Percentiles rank a stretch among this genome's conserved stretches.
phyloP scores from a whole-genome alignment of 2,329 filamentous ascomycete species.

The Rosellinia necatrix region DNA sequence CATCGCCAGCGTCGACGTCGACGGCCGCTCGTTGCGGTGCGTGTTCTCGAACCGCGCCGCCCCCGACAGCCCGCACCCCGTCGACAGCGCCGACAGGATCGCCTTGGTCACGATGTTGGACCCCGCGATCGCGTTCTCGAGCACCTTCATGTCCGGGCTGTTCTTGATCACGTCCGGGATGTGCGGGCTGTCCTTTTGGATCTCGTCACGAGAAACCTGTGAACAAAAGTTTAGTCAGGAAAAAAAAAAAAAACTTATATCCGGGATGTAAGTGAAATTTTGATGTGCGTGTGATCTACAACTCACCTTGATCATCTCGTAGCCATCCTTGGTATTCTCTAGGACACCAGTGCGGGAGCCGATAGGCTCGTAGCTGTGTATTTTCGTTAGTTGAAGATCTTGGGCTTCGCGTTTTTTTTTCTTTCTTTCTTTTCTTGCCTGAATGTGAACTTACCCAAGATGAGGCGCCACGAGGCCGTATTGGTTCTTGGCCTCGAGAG shows the following conservation, averaged over 20 bases:
- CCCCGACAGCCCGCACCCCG: conserved; percentile 50
- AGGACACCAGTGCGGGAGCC: conserved; percentile 54
- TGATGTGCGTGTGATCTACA: no score
- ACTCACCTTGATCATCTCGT: conserved; percentile 56
- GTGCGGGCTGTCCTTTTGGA: conserved; percentile 51
- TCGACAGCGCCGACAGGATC: conserved; percentile 56
- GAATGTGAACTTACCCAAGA: conserved; percentile 48
- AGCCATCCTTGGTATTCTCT: conserved; percentile 54
- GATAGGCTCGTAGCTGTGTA: conserved; percentile 51
- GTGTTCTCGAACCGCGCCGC: conserved; percentile 53
- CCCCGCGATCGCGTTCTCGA: conserved; percentile 55
- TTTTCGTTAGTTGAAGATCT: conserved; percentile 5
- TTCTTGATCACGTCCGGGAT: conserved; percentile 54
- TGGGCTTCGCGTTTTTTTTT: not conserved
- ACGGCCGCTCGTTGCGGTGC: conserved; percentile 56
- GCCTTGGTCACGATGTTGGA: conserved; percentile 57
- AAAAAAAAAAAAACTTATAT: not conserved
- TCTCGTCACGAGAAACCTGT: conserved; percentile 53
- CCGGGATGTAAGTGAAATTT: no score
- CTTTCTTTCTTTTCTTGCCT: not conserved
- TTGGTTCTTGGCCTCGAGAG: conserved; percentile 60
- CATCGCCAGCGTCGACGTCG: conserved; percentile 57
- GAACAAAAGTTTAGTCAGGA: not conserved
- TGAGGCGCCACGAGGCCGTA: conserved; percentile 59
- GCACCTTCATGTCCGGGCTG: conserved; percentile 51